Conservation (phyloP, 2,329 filamentous ascomycete genomes). For the Talaromyces sp. region DNA sequence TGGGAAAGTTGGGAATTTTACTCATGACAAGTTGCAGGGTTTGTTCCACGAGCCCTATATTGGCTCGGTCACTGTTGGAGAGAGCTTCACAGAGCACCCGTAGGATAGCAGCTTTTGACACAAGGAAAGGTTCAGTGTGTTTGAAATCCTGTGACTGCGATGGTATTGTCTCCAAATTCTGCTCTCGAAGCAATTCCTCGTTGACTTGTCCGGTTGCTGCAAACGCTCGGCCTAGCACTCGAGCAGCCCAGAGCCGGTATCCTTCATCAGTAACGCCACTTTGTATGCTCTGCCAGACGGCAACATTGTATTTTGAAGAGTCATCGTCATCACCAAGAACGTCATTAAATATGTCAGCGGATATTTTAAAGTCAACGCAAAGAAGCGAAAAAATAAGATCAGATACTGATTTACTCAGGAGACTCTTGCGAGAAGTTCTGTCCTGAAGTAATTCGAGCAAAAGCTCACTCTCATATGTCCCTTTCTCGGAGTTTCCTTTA, state of each 20-base stretch:
- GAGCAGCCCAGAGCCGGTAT: conserved; percentile 82
- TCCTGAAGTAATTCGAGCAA: conserved; percentile 79
- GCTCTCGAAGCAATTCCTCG: conserved; percentile 48
- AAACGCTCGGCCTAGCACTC: conserved; percentile 80
- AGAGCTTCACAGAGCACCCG: conserved; percentile 62
- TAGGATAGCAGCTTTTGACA: conserved; percentile 64
- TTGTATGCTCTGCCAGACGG: conserved; percentile 74
- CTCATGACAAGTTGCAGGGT: conserved; percentile 46
- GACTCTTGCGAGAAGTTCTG: conserved; percentile 57
- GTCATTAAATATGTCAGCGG: conserved; percentile 60
- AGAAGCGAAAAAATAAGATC: conserved; percentile 51
- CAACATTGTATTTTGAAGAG: conserved; percentile 61
- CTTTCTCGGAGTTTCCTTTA: conserved; percentile 67
- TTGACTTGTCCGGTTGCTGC: conserved; percentile 67
- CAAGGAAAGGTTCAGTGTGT: conserved; percentile 22
- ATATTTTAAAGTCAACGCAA: conserved; percentile 69
- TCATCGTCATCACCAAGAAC: conserved; percentile 67
- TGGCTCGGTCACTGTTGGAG: conserved; percentile 54
- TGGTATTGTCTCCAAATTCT: conserved; percentile 27
- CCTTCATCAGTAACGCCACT: conserved; percentile 61
- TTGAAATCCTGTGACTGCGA: not conserved
- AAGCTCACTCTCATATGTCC: conserved; percentile 74
- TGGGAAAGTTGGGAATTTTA: conserved; percentile 31
- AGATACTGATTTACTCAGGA: conserved; percentile 70
- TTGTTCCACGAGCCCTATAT: conserved; percentile 45